phyloP scores from a whole-genome alignment of 2,329 filamentous ascomycete species.

The Talaromyces atroroseus region DNA sequence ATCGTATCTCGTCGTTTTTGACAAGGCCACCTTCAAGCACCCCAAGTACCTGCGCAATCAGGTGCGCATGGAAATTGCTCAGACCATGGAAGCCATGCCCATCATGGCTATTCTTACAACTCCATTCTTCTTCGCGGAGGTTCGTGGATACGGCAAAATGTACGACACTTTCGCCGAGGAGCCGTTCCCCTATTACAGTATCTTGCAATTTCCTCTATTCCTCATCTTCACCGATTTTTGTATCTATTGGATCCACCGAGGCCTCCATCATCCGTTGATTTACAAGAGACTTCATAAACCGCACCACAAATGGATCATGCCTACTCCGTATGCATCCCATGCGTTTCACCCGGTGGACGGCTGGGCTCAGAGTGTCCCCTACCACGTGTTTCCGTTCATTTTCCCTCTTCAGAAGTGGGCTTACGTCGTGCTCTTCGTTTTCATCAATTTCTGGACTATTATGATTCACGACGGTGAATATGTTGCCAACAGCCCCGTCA shows the following conservation, averaged over 20 bases:
- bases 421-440: slow-evolving; percentile 78
- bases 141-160: slow-evolving; percentile 77
- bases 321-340: slow-evolving; percentile 84
- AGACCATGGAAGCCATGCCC: slow-evolving; percentile 71
- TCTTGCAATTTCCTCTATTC: slow-evolving; percentile 81
- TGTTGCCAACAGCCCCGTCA: slow-evolving; percentile 78
- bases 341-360: slow-evolving; percentile 95
- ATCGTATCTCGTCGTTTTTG: slow-evolving; percentile 85
- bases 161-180: slow-evolving; percentile 75
- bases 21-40: slow-evolving; percentile 81
- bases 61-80: slow-evolving; percentile 75
- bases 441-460: slow-evolving; percentile 96
- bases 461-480: slow-evolving; percentile 96
- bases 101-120: slow-evolving; percentile 76
- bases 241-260: slow-evolving; percentile 90
- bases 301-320: slow-evolving; percentile 99
- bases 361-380: slow-evolving; percentile 80
- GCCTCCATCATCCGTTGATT: slow-evolving; percentile 69
- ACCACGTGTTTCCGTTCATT: slow-evolving; percentile 88
- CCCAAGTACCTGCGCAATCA: slow-evolving; percentile 96
- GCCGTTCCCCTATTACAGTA: slow-evolving; percentile 71
- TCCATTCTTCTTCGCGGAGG: slow-evolving; percentile 75
- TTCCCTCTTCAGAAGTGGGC: slow-evolving; percentile 90
- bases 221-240: slow-evolving; percentile 80
- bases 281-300: slow-evolving; percentile 94